A percentile compares a stretch with the other conserved stretches of the same genome.
Conservation (phyloP, 345 rosid genomes). For the Mangifera indica region DNA sequence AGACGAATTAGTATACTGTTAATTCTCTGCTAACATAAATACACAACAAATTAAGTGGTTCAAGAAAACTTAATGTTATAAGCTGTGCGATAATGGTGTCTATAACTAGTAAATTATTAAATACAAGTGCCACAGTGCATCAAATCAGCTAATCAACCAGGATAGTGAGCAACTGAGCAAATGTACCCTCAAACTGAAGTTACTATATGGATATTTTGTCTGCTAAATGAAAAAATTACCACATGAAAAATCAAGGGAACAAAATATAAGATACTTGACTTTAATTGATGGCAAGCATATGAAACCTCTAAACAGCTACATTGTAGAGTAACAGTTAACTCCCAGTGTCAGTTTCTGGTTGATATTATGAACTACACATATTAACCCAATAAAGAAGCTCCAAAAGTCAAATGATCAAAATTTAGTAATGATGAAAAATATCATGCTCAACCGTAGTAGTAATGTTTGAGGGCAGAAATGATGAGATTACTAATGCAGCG, state of each 20-base stretch:
- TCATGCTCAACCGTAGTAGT: not conserved
- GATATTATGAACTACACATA: not conserved
- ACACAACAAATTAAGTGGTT: not conserved
- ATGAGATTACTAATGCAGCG: not conserved
- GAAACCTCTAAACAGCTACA: not conserved
- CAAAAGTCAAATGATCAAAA: not conserved
- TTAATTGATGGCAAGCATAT: not conserved
- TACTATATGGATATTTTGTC: not conserved
- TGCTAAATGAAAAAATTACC: not conserved
- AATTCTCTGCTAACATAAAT: not conserved
- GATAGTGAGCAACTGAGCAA: not conserved
- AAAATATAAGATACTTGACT: conserved; percentile 1
- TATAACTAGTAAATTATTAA: not conserved
- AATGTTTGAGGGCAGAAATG: not conserved
- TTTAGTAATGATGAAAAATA: not conserved
- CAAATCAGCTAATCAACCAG: conserved; percentile 4
- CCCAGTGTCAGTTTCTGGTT: not conserved
- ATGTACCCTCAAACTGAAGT: not conserved
- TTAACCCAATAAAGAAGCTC: not conserved
- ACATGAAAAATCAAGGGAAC: not conserved
- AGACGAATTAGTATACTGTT: conserved; percentile 19
- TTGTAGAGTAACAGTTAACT: not conserved
- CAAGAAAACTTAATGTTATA: not conserved
- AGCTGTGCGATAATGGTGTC: not conserved
- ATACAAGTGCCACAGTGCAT: not conserved